These are phyloP conservation scores for Hypholoma sublateritium DNA, from an alignment of 768 basidiomycete genomes.

Conservation along the genomic window DNA sequence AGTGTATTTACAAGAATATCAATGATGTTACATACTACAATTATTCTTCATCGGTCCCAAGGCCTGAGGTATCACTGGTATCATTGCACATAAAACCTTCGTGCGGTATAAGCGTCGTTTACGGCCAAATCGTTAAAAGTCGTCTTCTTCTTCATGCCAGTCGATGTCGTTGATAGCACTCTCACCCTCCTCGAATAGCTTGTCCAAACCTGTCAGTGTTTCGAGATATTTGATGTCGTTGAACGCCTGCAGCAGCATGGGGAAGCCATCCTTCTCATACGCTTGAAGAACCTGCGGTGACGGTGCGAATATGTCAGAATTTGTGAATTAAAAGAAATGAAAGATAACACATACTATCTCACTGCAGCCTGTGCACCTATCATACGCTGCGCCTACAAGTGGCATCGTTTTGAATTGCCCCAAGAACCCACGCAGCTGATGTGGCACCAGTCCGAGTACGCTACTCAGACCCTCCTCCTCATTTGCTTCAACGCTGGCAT, in stretches of 20 bases:
- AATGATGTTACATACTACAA: too few species aligned
- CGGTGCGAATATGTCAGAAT: neutral
- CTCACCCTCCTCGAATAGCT: conserved; percentile 75
- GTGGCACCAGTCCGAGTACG: conserved; percentile 87
- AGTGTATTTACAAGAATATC: too few species aligned
- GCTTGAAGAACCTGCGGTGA: conserved; percentile 66
- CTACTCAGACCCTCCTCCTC: conserved; percentile 34
- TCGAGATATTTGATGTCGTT: conserved; percentile 80
- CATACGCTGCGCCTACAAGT: conserved; percentile 85
- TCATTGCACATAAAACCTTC: too few species aligned
- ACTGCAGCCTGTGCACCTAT: conserved; percentile 89
- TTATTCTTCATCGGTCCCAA: too few species aligned
- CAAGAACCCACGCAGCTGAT: conserved; percentile 90
- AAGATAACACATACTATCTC: conserved; percentile 52
- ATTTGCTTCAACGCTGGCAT: conserved; percentile 22
- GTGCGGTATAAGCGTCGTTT: neutral
- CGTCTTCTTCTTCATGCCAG: conserved; percentile 65
- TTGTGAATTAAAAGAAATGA: neutral
- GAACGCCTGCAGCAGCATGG: conserved; percentile 77
- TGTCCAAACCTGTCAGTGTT: conserved; percentile 74
- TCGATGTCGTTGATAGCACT: conserved; percentile 68
- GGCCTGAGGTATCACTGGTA: too few species aligned
- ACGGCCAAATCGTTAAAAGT: conserved; percentile 12
- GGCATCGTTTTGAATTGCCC: conserved; percentile 83
- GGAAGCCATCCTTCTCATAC: conserved; percentile 80